These are phyloP conservation scores for Mycena filopes DNA, from an alignment of 768 basidiomycete genomes.

Conservation along the genomic window DNA sequence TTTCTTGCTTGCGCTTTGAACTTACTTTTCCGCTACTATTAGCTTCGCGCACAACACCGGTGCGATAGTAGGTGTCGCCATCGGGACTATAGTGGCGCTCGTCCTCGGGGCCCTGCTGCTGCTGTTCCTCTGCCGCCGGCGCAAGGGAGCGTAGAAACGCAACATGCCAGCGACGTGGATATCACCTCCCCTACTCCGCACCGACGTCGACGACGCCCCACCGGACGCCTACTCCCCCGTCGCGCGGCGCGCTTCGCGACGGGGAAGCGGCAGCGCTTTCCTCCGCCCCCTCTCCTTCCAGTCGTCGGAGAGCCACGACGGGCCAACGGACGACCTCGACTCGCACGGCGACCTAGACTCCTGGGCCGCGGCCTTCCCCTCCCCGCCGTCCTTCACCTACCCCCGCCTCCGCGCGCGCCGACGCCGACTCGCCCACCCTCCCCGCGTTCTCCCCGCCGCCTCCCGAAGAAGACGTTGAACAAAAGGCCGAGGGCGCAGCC, in stretches of 20 bases:
- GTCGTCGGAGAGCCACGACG: conserved; percentile 5
- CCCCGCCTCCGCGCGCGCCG: neutral
- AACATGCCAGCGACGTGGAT: conserved; percentile 2
- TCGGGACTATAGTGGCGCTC: conserved; percentile 42
- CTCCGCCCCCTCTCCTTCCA: neutral
- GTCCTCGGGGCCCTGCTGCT: conserved; percentile 43
- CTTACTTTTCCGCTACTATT: neutral
- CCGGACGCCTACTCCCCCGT: conserved; percentile 22
- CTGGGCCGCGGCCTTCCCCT: neutral
- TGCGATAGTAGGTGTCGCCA: conserved; percentile 50
- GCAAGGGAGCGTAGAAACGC: neutral
- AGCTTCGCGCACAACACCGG: conserved; percentile 52
- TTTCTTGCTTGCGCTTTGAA: neutral
- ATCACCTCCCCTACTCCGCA: conserved; percentile 21
- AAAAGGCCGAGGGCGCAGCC: neutral
- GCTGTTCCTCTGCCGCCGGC: conserved; percentile 45
- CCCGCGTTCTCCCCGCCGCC: neutral
- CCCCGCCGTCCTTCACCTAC: neutral
- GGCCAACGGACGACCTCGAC: neutral
- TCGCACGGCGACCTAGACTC: conserved; percentile 14
- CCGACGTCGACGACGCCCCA: neutral
- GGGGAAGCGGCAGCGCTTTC: neutral
- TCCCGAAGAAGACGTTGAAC: neutral
- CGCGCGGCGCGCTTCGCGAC: neutral
- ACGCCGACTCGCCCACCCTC: neutral